A percentile compares a stretch with the other conserved stretches of the same genome.
Evolutionary conservation across 139 green algal genomes (phyloP).

Genomic region (Micromonas commoda): DNA sequence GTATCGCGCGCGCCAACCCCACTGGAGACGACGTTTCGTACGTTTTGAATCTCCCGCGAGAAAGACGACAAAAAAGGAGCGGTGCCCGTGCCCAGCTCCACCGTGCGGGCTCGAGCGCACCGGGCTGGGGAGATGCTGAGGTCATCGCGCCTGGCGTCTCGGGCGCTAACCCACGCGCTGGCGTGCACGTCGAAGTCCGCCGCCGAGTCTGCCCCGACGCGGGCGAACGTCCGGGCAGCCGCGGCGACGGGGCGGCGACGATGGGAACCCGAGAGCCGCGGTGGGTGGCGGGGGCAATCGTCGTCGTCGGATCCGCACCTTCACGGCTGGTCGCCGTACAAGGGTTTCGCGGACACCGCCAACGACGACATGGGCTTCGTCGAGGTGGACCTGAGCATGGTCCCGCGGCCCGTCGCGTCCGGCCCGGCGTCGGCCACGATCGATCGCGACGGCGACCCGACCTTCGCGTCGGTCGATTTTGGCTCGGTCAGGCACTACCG

Average conservation of each 20-base stretch:
- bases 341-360: not conserved
- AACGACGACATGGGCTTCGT: not conserved
- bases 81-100: no score
- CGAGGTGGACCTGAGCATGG: not conserved
- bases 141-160: not conserved
- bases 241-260: no score
- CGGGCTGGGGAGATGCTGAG: not conserved
- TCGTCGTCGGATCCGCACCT: no score
- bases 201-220: no score
- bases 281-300: no score
- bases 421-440: not conserved
- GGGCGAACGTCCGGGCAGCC: no score
- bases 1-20: no score
- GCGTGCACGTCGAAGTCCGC: not conserved
- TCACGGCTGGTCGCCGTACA: no score
- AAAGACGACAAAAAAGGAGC: no score
- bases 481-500: constrained; percentile 1
- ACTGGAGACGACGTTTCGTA: no score
- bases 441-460: not conserved
- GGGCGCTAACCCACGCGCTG: not conserved
- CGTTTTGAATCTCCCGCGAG: no score
- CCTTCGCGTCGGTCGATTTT: not conserved
- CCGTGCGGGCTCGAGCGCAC: not conserved
- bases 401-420: not conserved
- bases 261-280: no score